phyloP scores from a whole-genome alignment of 176 grass and related monocot species.

The Ananas comosus region DNA sequence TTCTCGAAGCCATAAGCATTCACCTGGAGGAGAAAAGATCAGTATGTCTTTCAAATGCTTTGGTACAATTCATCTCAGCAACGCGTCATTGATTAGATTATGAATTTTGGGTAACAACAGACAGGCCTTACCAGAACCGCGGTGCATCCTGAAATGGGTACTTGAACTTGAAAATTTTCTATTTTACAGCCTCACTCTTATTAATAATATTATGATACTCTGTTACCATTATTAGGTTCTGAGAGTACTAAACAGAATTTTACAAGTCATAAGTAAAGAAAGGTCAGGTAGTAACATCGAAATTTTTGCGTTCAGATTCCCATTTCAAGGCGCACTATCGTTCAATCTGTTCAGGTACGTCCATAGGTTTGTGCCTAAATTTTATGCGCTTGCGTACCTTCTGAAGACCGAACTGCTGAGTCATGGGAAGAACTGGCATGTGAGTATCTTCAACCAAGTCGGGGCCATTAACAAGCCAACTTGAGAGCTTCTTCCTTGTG shows the following conservation, averaged over 20 bases:
- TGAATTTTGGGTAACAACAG: too few relatives aligned
- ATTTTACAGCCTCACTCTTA: too few relatives aligned
- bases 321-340: background rate
- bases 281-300: too few relatives aligned
- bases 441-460: slow-evolving; percentile 40
- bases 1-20: slow-evolving; percentile 37
- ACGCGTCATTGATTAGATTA: too few relatives aligned
- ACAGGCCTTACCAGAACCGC: too few relatives aligned
- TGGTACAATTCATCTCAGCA: background rate
- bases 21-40: slow-evolving; percentile 28
- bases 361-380: background rate
- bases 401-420: slow-evolving; percentile 33
- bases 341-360: too few relatives aligned
- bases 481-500: slow-evolving; percentile 86
- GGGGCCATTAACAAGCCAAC: slow-evolving; percentile 77
- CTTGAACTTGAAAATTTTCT: background rate
- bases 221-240: too few relatives aligned
- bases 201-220: too few relatives aligned
- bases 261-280: too few relatives aligned
- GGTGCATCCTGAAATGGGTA: too few relatives aligned
- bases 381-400: slow-evolving; percentile 33
- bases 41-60: background rate
- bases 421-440: slow-evolving; percentile 21
- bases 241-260: too few relatives aligned
- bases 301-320: background rate